A percentile compares a stretch with the other conserved stretches of the same genome.
Evolutionary conservation across 495 filamentous ascomycete species (phyloP).

Genomic region (Penicillium cataractarum): DNA sequence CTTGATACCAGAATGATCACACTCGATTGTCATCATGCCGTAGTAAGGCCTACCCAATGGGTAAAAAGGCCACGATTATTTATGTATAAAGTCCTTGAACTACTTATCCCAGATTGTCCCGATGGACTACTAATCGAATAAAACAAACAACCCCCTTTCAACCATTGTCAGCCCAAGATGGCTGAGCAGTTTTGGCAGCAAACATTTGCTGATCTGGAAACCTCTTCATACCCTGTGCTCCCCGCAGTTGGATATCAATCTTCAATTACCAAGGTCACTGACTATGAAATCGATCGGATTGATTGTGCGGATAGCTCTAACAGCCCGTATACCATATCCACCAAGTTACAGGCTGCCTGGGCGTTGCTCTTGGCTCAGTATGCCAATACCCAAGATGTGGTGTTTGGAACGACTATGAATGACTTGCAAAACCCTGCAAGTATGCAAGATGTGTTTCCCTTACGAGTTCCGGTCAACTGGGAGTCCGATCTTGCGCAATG

Average conservation of each 20-base stretch:
- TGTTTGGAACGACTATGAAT: neutral
- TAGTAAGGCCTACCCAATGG: neutral
- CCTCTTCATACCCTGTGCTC: neutral
- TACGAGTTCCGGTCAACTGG: neutral
- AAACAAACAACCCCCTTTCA: too few species aligned
- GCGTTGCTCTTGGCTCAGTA: neutral
- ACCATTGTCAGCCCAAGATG: neutral
- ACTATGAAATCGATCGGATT: neutral
- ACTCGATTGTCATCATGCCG: neutral
- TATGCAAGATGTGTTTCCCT: neutral
- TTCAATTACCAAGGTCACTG: neutral
- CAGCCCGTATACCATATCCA: neutral
- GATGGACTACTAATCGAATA: neutral
- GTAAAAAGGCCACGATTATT: neutral
- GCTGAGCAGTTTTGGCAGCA: neutral
- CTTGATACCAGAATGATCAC: neutral
- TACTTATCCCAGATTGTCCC: neutral
- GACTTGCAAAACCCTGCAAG: neutral
- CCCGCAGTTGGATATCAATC: neutral
- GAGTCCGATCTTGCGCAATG: neutral
- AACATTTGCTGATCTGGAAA: neutral
- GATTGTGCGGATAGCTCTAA: neutral
- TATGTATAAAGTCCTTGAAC: neutral
- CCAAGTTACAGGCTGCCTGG: slow-evolving; percentile 2
- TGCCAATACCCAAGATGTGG: neutral